Evolutionary conservation across 2,329 filamentous ascomycete genomes (phyloP), one percentile per base, ranked within the genome.

Genomic region (Fusarium pininemorale): DNA sequence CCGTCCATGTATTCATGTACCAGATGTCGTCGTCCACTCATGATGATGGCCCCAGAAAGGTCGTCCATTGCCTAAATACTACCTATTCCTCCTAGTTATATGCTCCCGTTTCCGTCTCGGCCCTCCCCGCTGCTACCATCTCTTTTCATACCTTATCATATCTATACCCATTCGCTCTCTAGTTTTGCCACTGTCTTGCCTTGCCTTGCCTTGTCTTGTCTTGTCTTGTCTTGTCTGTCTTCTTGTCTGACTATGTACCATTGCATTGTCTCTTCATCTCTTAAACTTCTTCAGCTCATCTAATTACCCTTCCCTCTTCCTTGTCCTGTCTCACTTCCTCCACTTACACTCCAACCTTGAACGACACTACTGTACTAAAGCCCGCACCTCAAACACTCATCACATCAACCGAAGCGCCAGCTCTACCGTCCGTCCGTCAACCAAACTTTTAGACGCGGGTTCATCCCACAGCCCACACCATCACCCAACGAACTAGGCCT

Each of bases 31-130:
- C 70, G 68, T 77, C 78, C 80, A 82, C 74, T 80, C 78, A 81
- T 66, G 69, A 69, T 66, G 63, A 74, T 75, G 73, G 72, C 60
- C 66, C 72, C 70, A 71, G 64, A 74, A 72, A 73, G 70, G 66
- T 69, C 70, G 63, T 70, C 75, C 63, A 70, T 75, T 73, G 76
- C 70, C 77, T 80, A 78, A 80, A 80, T 79, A 79, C 75, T 70
- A 77, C 71, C 75, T 68, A 75, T 72, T 63, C 61, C 38, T 20
- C 24, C 32, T 57, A 58, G 35, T n/a, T 45, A 62, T 38, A 68
- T 42, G 63, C 70, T 73, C 70, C 77, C 74, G 76, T 78, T 73
- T 71, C 70, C 66, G 66, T 64, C 62, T 72, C 66, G 74, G 74
- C 63, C 69, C 59, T 77, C 68, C 73, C 75, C 76, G 72, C 65